Conservation (phyloP, 2,329 filamentous ascomycete species). For the Sordariomycetes sp. region DNA sequence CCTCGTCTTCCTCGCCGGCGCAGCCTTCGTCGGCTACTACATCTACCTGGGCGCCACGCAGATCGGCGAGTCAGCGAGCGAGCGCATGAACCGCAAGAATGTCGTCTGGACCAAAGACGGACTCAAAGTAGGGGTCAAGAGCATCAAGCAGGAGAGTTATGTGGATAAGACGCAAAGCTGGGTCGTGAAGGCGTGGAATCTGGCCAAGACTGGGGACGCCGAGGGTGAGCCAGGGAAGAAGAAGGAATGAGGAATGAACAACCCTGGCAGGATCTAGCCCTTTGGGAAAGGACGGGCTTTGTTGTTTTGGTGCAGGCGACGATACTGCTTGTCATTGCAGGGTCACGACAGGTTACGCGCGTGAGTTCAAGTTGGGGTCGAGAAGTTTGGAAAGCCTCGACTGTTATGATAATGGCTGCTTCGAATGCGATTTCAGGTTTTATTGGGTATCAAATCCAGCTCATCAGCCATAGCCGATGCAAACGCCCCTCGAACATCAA, state of each 20-base stretch:
- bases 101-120: slow-evolving; percentile 69
- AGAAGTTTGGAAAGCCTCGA: too few species aligned
- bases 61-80: slow-evolving; percentile 54
- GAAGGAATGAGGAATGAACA: slow-evolving; percentile 10
- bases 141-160: slow-evolving; percentile 60
- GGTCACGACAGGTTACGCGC: too few species aligned
- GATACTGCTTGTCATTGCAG: background rate
- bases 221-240: slow-evolving; percentile 8
- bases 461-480: too few species aligned
- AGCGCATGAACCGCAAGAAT: slow-evolving; percentile 68
- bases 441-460: too few species aligned
- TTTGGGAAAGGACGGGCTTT: too few species aligned
- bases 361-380: too few species aligned
- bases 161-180: slow-evolving; percentile 65
- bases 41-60: slow-evolving; percentile 60
- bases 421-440: too few species aligned
- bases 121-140: slow-evolving; percentile 60
- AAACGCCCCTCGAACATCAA: too few species aligned
- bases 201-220: slow-evolving; percentile 26
- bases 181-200: slow-evolving; percentile 58
- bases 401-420: too few species aligned
- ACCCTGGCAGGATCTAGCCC: too few species aligned
- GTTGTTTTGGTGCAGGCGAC: background rate
- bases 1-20: slow-evolving; percentile 49
- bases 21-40: slow-evolving; percentile 61